Conservation (phyloP, 306 rosid genomes). For the Comarum palustre region DNA sequence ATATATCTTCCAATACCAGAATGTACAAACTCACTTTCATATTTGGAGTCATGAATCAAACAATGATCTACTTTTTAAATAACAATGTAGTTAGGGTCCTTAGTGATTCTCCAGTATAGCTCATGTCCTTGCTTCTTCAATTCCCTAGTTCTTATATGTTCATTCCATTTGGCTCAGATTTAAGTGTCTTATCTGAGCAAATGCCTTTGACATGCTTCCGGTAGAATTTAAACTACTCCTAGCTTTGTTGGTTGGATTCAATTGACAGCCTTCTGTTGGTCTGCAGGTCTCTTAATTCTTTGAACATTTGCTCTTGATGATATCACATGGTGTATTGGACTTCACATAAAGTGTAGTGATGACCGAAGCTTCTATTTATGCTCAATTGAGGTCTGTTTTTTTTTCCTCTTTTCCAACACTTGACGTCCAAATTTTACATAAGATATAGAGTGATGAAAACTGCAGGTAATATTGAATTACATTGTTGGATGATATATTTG, state of each 20-base stretch:
- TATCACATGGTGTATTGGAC: conserved; percentile 64
- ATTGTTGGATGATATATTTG: not conserved
- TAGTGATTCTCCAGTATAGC: not conserved
- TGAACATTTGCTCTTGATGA: conserved; percentile 58
- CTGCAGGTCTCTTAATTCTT: conserved; percentile 44
- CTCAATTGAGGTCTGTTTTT: not conserved
- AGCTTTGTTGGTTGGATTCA: conserved; percentile 28
- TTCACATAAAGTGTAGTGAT: conserved; percentile 26
- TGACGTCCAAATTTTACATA: not conserved
- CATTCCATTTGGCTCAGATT: conserved; percentile 9
- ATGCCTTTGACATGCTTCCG: conserved; percentile 65
- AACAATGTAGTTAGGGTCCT: not conserved
- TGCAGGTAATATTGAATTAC: not conserved
- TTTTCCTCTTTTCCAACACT: not conserved
- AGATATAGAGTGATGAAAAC: not conserved
- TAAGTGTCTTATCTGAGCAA: conserved; percentile 33
- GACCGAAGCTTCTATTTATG: conserved; percentile 37
- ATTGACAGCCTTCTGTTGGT: conserved; percentile 21
- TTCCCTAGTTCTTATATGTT: too few relatives aligned
- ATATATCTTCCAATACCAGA: not conserved
- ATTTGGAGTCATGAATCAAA: not conserved
- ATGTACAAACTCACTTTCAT: not conserved
- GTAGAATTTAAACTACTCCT: conserved; percentile 53
- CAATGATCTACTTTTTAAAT: not conserved
- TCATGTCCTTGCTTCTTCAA: not conserved